Evolutionary conservation across 2,329 filamentous ascomycete genomes (phyloP), one percentile per base, ranked within the genome.

Genomic region (Coniella lustricola): DNA sequence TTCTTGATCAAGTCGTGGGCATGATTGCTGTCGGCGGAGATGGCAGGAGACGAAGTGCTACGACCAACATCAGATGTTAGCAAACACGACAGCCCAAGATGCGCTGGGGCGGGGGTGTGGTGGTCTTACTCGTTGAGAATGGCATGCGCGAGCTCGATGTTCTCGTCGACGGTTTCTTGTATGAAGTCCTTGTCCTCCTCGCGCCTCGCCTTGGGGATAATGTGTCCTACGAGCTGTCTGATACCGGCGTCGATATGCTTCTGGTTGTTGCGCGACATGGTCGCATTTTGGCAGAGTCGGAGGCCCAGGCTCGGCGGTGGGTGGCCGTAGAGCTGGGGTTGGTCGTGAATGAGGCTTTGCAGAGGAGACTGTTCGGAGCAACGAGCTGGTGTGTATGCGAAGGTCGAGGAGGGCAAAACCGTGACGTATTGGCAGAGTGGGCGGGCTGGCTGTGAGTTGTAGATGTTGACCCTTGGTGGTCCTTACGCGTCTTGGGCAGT

Each of bases 1-100:
- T 87, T 82, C 71, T 91, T 93, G 66, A 98, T 96, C 59, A 95
- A 71, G 64, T 96, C 90, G 25, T 88, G 88, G 46, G 90, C 90
- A 73, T 96, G 90, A 64, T 95, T 91, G 55, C 95, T 84, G 62
- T 90, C 85, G 51, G 84, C 77, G 25, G 78, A 76, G 45, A 84
- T 68, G 46, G 75, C 68, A 43, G 79, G 73, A 52, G 76, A 74
- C 50, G 48, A 46, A 16, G 39, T 53, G 36, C 51, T 53, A 32
- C 22, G 18, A 39, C 34, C 18, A n/a, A 17, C 4, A 36, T 33
- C 43, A 29, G 18, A 36, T 46, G n/a, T 10, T 10, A 42, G 16
- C 22, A 25, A 34, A 33, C 22, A 22, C 22, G 10, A 16, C n/a
- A n/a, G n/a, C n/a, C n/a, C n/a, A n/a, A n/a, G n/a, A n/a, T n/a